Base-by-base conservation (phyloP, 2,329 filamentous ascomycete genomes). In the Ophiostoma australiae region DNA sequence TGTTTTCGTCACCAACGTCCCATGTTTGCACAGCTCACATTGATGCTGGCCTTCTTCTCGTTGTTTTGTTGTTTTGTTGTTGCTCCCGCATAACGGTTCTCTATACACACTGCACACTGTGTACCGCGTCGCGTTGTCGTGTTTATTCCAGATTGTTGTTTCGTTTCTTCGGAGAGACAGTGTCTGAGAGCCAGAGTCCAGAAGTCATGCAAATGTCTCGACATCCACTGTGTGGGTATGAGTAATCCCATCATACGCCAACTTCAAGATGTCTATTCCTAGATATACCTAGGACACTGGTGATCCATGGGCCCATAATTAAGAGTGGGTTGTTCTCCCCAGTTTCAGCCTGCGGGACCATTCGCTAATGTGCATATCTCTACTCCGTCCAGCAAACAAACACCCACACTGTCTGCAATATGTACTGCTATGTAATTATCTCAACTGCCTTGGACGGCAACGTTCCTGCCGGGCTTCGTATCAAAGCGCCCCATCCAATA, bases 321-420 rank as follows among this genome's bases (percentile, higher is more conserved):
- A 35, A 35, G 1, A 63, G 31, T 65, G 61, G 61, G 6, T 15
- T 35, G 33, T 7, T 66, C 63, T 66, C 63, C 63, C 63, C 63
- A 66, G 63, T 66, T 66, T 66, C 63, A 66, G 63, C 63, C 20
- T 23, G 63, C 11, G 63, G 63, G 63, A 13, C 63, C 63, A 61
- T 11, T 61, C 55, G 23, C 55, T 61, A 61, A 33, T 61, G 11
- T 58, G 44, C 23, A 27, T 27, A 27, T 65, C 61, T 3, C 58
- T 58, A 23, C 52, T 63, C 55, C 55, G 55, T 63, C 31, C 55
- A 65, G 61, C 61, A 65, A 35, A 35, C 15, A 37, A 58, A 58
- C 44, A 48, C 44, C 20, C 44, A 23, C 52, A 58, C 52, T 11
- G n/a, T 58, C 48, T 23, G 6, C 2, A 23, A 2, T 41, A 11